Percentiles rank a stretch among this genome's conserved stretches.
phyloP scores from a whole-genome alignment of 306 rosid genomes.

The Lablab purpureus region DNA sequence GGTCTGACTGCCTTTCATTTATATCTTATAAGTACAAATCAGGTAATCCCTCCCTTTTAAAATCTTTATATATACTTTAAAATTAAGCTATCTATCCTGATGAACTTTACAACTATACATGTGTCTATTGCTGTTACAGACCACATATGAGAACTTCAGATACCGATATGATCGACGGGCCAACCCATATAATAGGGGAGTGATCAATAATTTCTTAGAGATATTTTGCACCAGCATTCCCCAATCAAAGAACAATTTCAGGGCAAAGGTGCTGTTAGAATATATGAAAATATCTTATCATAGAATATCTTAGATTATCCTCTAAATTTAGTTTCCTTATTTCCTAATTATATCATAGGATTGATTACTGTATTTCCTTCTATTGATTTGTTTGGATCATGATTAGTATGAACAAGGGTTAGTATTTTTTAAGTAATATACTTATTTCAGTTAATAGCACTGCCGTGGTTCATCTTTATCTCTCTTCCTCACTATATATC shows the following conservation, averaged over 20 bases:
- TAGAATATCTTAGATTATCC: not conserved
- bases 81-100: conserved; percentile 2
- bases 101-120: not conserved
- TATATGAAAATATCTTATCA: not conserved
- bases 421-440: not conserved
- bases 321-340: not conserved
- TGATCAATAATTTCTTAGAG: conserved; percentile 76
- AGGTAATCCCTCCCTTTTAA: conserved; percentile 59
- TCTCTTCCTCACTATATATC: not conserved
- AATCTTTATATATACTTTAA: not conserved
- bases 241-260: conserved; percentile 79
- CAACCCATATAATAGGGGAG: conserved; percentile 84
- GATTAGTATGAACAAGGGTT: not conserved
- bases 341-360: not conserved
- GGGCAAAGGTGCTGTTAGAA: conserved; percentile 59
- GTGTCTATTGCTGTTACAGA: conserved; percentile 64
- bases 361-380: not conserved
- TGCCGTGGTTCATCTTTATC: not conserved
- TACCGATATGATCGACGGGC: conserved; percentile 86
- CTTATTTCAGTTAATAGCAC: not conserved
- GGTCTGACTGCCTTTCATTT: conserved; percentile 98
- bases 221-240: conserved; percentile 80
- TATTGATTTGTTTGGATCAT: not conserved
- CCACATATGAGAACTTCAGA: conserved; percentile 92
- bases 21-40: conserved; percentile 94